phyloP scores from a whole-genome alignment of 148 eudicot species.

The Silene latifolia region DNA sequence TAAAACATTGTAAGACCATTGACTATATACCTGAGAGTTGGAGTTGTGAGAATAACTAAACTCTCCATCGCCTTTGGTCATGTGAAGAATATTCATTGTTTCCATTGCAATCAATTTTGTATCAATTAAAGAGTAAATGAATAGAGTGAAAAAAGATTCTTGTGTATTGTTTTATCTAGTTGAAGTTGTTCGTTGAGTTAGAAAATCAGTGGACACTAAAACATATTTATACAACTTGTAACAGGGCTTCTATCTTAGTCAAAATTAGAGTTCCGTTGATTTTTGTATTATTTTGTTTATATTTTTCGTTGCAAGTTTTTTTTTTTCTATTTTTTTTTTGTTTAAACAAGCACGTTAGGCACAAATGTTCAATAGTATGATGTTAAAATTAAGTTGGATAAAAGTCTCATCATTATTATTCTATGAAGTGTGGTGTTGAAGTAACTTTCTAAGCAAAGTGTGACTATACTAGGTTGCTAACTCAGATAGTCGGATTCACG shows the following conservation, averaged over 20 bases:
- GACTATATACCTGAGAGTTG: not conserved
- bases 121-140: not conserved
- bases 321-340: not conserved
- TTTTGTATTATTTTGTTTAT: not conserved
- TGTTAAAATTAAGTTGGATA: not conserved
- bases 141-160: too few relatives aligned
- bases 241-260: not conserved
- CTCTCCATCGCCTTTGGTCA: slow-evolving; percentile 23
- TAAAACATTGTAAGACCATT: too few relatives aligned
- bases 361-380: not conserved
- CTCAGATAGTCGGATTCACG: too few relatives aligned
- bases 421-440: not conserved
- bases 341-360: too few relatives aligned
- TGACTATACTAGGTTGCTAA: too few relatives aligned
- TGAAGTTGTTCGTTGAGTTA: not conserved
- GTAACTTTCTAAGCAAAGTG: not conserved
- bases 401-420: not conserved
- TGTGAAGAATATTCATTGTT: slow-evolving; percentile 20
- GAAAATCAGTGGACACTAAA: not conserved
- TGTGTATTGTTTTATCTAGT: not conserved
- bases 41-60: slow-evolving; percentile 26
- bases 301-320: too few relatives aligned
- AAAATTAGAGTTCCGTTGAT: slow-evolving; percentile 4
- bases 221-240: too few relatives aligned
- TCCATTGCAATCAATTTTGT: not conserved